These are phyloP conservation scores for Backusella westeae DNA, from an alignment of 192 early-diverging fungal species.

Conservation along the genomic window DNA sequence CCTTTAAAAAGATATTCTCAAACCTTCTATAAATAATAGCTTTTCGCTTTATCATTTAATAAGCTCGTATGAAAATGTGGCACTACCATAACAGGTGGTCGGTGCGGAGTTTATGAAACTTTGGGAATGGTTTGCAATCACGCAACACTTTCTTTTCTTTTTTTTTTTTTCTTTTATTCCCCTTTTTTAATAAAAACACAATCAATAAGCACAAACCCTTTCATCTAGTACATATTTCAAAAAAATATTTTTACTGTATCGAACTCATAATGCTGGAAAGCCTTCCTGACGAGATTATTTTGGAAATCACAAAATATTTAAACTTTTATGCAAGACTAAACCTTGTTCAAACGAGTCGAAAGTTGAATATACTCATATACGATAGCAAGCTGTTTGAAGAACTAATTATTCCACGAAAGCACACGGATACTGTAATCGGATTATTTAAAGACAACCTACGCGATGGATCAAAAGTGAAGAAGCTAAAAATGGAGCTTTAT, in stretches of 20 bases:
- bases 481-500: neutral
- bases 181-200: neutral
- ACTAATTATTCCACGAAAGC: neutral
- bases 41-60: no score
- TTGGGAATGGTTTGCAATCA: no score
- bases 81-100: no score
- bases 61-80: no score
- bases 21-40: no score
- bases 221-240: neutral
- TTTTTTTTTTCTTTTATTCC: neutral
- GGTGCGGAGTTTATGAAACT: no score
- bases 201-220: neutral
- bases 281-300: neutral
- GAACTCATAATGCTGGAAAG: neutral
- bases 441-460: neutral
- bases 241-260: neutral
- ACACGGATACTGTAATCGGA: neutral
- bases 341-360: neutral
- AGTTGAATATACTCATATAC: neutral
- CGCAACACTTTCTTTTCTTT: no score
- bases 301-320: neutral
- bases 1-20: no score
- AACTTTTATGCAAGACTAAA: neutral
- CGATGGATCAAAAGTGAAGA: neutral
- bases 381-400: neutral